phyloP scores from a whole-genome alignment of 257 asterid genomes.

The Fraxinus excelsior region DNA sequence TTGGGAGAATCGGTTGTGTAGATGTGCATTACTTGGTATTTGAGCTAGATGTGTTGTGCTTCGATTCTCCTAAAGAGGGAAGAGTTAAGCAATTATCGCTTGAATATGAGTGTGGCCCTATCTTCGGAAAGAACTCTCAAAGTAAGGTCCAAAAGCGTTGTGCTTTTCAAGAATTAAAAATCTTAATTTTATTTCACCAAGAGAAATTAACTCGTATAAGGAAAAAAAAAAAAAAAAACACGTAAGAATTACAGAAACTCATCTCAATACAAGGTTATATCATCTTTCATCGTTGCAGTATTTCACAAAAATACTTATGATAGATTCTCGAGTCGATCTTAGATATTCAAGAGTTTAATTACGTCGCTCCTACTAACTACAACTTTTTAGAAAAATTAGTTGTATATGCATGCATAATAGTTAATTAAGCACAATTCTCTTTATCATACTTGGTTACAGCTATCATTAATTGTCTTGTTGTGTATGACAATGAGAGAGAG shows the following conservation, averaged over 20 bases:
- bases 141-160: not conserved
- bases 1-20: too few relatives aligned
- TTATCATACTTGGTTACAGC: constrained; percentile 40
- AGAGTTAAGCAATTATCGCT: not conserved
- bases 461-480: constrained; percentile 8
- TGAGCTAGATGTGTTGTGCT: not conserved
- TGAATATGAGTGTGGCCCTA: not conserved
- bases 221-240: too few relatives aligned
- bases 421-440: constrained; percentile 15
- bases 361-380: not conserved
- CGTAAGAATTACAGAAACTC: too few relatives aligned
- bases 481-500: not conserved
- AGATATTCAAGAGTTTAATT: too few relatives aligned
- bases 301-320: too few relatives aligned
- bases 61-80: not conserved
- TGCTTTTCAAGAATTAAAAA: too few relatives aligned
- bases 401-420: not conserved
- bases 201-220: too few relatives aligned
- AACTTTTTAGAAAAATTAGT: too few relatives aligned
- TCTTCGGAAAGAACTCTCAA: not conserved
- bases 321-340: too few relatives aligned
- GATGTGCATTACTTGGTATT: not conserved
- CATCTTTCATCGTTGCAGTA: too few relatives aligned
- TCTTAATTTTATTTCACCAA: too few relatives aligned
- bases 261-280: too few relatives aligned